Base-by-base conservation (phyloP, 805 yeast genomes). In the Torulaspora gathmanii region DNA sequence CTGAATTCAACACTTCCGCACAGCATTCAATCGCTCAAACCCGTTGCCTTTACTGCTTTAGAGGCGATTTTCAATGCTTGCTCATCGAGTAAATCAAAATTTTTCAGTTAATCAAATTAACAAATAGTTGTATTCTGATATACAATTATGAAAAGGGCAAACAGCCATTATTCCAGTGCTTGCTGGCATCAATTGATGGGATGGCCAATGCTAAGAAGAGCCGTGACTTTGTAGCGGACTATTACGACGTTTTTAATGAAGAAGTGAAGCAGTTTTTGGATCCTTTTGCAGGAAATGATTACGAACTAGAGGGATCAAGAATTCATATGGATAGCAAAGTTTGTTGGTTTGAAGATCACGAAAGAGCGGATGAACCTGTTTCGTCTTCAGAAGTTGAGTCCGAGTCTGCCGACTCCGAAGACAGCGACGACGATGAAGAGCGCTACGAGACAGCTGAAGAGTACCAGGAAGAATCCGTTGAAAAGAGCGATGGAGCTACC, bases 201-300 rank as follows among this genome's bases (percentile, higher is more conserved):
- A 48, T 48, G 51, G 38, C 23, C 15, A 20, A 30, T 22, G 20
- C 28, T 23, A 29, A 29, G 13, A 27, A 35, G 15, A 40, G 37
- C 28, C 36, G 45, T 17, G 52, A 51, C 33, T 13, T 49, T 30
- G 28, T 51, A 13, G 47, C 47, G n/a, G 46, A 49, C 22, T 58
- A 58, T 46, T 49, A 45, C 36, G 48, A 46, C 12, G 42, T 51
- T 10, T 58, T 48, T 35, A 51, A 53, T 29, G 44, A 51, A n/a
- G 61, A 58, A 43, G 52, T 54, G n/a, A 16, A 31, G n/a, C 47
- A 44, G 27, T 52, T 55, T 34, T 37, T 55, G 12, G 49, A 49
- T 28, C 53, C 57, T 9, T 44, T 42, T 10, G 40, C 53, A 12
- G 16, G 27, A 15, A 42, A 35, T 19, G 50, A 49, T 34, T 33